Conservation (phyloP, 2,329 filamentous ascomycete genomes). For the Xylaria arbuscula region DNA sequence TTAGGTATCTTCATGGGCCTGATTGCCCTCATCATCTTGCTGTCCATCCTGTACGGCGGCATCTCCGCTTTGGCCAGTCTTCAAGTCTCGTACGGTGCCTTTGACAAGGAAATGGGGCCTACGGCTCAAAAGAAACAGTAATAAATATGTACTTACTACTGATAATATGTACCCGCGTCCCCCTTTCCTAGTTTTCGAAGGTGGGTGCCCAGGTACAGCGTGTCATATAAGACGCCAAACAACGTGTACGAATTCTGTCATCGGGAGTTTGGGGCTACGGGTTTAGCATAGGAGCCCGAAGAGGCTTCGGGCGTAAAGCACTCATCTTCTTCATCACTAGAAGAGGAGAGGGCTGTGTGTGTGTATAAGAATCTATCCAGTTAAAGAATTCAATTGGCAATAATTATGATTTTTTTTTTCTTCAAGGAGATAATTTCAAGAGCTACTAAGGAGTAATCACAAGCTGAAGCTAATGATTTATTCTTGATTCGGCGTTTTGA, state of each 20-base stretch:
- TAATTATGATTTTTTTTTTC: constrained; percentile 33
- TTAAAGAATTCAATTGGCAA: constrained; percentile 32
- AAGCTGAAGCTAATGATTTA: not conserved
- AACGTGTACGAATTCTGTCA: constrained; percentile 39
- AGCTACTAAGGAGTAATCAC: not conserved
- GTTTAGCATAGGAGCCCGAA: constrained; percentile 31
- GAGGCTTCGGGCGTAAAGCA: constrained; percentile 23
- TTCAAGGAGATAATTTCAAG: not conserved
- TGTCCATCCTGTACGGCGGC: constrained; percentile 82
- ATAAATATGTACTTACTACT: constrained; percentile 41
- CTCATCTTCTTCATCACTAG: constrained; percentile 8
- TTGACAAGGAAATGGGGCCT: constrained; percentile 96
- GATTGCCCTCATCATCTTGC: constrained; percentile 74
- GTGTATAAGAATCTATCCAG: constrained; percentile 29
- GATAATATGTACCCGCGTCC: constrained; percentile 7
- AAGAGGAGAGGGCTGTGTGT: constrained; percentile 21
- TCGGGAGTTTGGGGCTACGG: constrained; percentile 34
- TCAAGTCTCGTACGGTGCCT: constrained; percentile 91
- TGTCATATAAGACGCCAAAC: constrained; percentile 21
- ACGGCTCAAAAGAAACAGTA: constrained; percentile 85
- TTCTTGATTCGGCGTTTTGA: not conserved
- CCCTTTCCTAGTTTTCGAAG: not conserved
- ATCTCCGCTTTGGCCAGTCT: constrained; percentile 81
- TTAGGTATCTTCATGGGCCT: constrained; percentile 90
- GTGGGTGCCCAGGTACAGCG: not conserved